Evolutionary conservation across 1,139 yeast species (phyloP).

Genomic region (Sugiyamaella xylanicola): DNA sequence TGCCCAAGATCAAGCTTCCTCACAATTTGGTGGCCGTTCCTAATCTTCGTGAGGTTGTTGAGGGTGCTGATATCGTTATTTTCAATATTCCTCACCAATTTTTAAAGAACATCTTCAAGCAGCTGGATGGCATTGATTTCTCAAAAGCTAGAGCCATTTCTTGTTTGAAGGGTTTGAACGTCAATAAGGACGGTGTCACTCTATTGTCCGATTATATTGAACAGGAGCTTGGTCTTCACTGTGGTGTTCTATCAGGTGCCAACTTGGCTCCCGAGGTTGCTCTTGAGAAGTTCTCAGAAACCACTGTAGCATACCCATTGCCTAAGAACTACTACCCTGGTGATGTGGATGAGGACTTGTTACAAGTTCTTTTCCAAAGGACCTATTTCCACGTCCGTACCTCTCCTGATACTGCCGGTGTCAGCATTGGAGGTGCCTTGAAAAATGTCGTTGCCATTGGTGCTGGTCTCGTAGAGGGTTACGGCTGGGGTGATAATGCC

Average conservation of each 20-base stretch:
- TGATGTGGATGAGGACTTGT: conserved; percentile 71
- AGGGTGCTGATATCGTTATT: conserved; percentile 77
- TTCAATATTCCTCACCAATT: conserved; percentile 97
- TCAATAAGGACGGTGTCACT: conserved; percentile 75
- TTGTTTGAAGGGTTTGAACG: conserved; percentile 90
- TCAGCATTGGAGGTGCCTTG: conserved; percentile 91
- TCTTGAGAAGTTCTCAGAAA: conserved; percentile 88
- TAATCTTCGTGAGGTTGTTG: conserved; percentile 68
- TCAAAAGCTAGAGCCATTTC: conserved; percentile 81
- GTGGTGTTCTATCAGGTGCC: conserved; percentile 96
- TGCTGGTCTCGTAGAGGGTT: conserved; percentile 93
- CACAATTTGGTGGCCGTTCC: conserved; percentile 82
- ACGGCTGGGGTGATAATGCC: conserved; percentile 98
- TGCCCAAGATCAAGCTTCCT: conserved; percentile 82
- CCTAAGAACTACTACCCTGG: conserved; percentile 70
- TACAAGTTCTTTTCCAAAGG: conserved; percentile 82
- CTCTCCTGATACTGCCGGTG: conserved; percentile 88
- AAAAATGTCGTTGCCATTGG: conserved; percentile 92
- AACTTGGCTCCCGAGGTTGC: conserved; percentile 96
- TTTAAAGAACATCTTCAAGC: conserved; percentile 68
- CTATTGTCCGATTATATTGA: conserved; percentile 74
- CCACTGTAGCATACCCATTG: conserved; percentile 83
- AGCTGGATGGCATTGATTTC: conserved; percentile 72
- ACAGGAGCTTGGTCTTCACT: conserved; percentile 75
- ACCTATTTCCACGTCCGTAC: conserved; percentile 94